phyloP scores from a whole-genome alignment of 2,329 filamentous ascomycete genomes.

The Fusarium begoniae region DNA sequence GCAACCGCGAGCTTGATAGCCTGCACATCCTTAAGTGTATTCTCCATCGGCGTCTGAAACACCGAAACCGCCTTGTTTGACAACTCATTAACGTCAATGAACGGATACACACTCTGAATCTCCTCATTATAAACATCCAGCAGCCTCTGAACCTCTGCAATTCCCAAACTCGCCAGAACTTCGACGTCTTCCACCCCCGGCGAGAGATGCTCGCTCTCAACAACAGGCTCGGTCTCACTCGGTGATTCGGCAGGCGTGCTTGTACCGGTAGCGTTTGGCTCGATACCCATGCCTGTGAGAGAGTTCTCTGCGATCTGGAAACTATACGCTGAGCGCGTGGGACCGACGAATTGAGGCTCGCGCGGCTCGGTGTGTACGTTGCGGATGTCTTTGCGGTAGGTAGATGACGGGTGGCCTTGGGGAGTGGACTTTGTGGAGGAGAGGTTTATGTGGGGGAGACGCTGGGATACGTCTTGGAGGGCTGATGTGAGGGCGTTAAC shows the following conservation, averaged over 20 bases:
- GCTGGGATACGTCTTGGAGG: neutral
- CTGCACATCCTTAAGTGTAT: neutral
- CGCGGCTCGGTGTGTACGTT: neutral
- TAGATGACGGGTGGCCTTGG: neutral
- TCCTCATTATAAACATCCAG: constrained; percentile 1
- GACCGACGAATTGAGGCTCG: constrained; percentile 1
- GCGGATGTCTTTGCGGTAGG: constrained; percentile 1
- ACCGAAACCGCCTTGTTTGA: neutral
- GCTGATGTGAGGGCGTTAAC: neutral
- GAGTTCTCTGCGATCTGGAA: constrained; percentile 14
- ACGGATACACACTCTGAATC: neutral
- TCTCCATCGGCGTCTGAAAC: neutral
- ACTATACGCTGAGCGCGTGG: constrained; percentile 2
- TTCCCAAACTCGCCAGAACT: neutral
- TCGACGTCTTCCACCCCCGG: neutral
- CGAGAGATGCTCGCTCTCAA: neutral
- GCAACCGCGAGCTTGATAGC: constrained; percentile 5
- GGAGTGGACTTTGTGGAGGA: constrained; percentile 1
- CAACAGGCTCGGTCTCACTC: neutral
- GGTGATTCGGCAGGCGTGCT: neutral
- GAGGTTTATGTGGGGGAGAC: neutral
- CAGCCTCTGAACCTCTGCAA: neutral
- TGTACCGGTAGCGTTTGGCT: neutral
- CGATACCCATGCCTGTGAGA: neutral
- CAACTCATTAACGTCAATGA: neutral